Percentiles rank a stretch among this genome's conserved stretches.
Evolutionary conservation across 2,329 filamentous ascomycete species (phyloP).

Genomic region (Cryphonectria nitschkei): DNA sequence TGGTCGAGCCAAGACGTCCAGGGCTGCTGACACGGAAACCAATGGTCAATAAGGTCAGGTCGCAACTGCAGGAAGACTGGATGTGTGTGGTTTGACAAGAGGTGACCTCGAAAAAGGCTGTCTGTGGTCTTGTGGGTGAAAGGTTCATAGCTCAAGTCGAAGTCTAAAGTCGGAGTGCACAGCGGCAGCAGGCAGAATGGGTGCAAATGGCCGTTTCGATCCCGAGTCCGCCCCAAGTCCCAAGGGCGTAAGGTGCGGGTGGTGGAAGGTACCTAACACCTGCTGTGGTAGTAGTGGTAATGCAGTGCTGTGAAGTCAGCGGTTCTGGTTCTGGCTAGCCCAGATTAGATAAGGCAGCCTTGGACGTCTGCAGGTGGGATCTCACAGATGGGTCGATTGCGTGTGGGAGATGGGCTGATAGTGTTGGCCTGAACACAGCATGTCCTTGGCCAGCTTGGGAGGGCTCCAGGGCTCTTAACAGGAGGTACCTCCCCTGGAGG

Average conservation of each 20-base stretch:
- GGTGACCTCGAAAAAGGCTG: conserved; percentile 5
- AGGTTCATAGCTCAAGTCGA: not conserved
- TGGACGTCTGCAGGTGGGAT: not conserved
- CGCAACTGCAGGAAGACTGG: not conserved
- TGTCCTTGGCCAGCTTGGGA: not conserved
- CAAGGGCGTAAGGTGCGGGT: conserved; percentile 5
- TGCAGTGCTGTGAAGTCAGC: conserved; percentile 1
- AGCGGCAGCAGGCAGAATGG: not conserved
- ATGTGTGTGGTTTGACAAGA: conserved; percentile 11
- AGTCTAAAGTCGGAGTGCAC: conserved; percentile 7
- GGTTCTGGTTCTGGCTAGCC: conserved; percentile 10
- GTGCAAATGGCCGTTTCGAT: conserved; percentile 1
- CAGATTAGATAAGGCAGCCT: conserved; percentile 13
- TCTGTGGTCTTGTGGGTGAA: not conserved
- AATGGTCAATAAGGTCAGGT: not conserved
- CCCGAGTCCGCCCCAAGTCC: not conserved
- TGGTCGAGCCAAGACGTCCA: not conserved
- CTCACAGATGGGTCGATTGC: conserved; percentile 10
- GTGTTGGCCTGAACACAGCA: not conserved
- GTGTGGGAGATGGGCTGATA: conserved; percentile 11
- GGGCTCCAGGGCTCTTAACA: not conserved
- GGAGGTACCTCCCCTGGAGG: not conserved
- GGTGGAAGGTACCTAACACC: not conserved
- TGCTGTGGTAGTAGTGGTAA: not conserved
- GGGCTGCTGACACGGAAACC: not conserved